Base-by-base conservation (phyloP, 306 rosid genomes). In the Geum urbanum region DNA sequence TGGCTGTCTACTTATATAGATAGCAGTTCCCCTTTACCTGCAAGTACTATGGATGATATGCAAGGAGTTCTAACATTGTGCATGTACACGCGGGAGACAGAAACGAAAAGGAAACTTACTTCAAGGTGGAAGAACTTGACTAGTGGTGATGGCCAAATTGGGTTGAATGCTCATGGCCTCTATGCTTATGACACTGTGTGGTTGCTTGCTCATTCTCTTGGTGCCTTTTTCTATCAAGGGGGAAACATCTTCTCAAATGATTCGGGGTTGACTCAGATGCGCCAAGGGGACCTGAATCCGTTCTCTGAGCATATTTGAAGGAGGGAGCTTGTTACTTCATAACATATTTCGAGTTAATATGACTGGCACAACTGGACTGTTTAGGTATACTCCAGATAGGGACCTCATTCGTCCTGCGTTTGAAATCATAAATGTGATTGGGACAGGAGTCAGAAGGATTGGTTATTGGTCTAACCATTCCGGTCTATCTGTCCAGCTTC, bases 401-500 rank as follows among this genome's bases (percentile, higher is more conserved):
- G 54, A 84, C 76, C 86, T 91, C 69, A 83, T 83, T 57, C 77
- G 62, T 66, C 97, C 99, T 15, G 86, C 97, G 1, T 95, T 69
- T 63, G 99, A 95, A 77, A 73, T 95, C 69, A 58, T 95, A 74
- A 95, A 95, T 73, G 95, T 91, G 72, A 55, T 86, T 61, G 97
- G 90, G 47, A 80, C 89, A 0, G 97, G 92, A 48, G 52, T 63
- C 4, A 78, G 95, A 80, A 84, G 72, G 77, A 75, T 95, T 20
- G 97, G 99, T 71, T 95, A 91, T 84, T 95, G 99, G 99, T 84
- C 91, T 69, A 91, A 95, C 78, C 76, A 86, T 79, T 86, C 99
- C 16, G 95, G 99, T 20, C 62, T 95, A 57, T 87, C 97, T 6
- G 45, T 79, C 72, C 22, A 59, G 49, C 81, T 83, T 65, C 99